Percentiles rank a stretch among this genome's conserved stretches.
These are phyloP conservation scores for Aspergillus eucalypticola DNA, from an alignment of 2,329 filamentous ascomycete species.

Conservation along the genomic window DNA sequence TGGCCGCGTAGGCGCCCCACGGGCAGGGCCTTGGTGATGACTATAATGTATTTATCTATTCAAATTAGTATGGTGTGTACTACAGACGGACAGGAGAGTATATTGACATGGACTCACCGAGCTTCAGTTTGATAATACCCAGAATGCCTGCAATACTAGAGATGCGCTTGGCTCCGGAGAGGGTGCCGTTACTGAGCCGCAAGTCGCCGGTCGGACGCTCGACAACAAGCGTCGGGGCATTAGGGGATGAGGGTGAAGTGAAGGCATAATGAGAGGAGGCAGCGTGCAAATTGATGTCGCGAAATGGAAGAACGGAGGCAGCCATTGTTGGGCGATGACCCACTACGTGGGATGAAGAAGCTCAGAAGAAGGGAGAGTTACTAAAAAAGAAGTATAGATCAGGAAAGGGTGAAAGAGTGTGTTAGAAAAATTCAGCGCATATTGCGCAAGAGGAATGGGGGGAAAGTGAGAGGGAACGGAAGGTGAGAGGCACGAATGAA, in stretches of 20 bases:
- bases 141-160: constrained; percentile 94
- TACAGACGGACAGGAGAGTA: background rate
- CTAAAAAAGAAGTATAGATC: constrained; percentile 2
- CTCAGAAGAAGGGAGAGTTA: constrained; percentile 11
- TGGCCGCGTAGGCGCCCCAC: constrained; percentile 91
- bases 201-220: constrained; percentile 92
- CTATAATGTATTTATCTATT: constrained; percentile 88
- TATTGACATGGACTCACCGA: constrained; percentile 61
- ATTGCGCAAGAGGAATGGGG: constrained; percentile 6
- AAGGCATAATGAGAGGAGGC: constrained; percentile 93
- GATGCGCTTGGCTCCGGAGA: constrained; percentile 76
- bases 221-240: constrained; percentile 82
- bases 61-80: constrained; percentile 19
- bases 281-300: constrained; percentile 96
- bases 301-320: constrained; percentile 65
- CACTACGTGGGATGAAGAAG: constrained; percentile 33
- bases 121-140: constrained; percentile 86
- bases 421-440: constrained; percentile 17
- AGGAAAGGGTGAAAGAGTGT: constrained; percentile 8
- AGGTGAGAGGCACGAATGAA: constrained; percentile 1
- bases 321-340: constrained; percentile 31
- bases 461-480: constrained; percentile 15
- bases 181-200: constrained; percentile 75
- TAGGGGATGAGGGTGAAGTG: constrained; percentile 88
- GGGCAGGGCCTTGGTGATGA: constrained; percentile 91